Conservation (phyloP, 1,139 yeast species). For the Suhomyces guaymorum region DNA sequence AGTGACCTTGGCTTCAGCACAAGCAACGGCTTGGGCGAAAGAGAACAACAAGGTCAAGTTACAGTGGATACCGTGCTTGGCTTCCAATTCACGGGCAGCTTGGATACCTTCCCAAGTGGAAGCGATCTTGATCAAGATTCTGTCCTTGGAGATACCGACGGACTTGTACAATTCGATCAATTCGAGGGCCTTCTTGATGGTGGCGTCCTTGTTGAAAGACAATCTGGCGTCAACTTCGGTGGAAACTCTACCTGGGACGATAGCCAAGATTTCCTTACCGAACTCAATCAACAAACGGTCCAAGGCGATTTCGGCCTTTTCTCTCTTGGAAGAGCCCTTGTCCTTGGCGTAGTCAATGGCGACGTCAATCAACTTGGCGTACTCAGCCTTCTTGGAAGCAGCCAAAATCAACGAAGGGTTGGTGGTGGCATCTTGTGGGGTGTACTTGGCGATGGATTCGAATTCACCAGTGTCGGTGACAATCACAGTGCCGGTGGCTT, state of each 20-base stretch:
- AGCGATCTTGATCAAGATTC: constrained; percentile 93
- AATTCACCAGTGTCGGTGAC: constrained; percentile 99
- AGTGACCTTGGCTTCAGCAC: constrained; percentile 97
- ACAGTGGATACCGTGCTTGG: constrained; percentile 88
- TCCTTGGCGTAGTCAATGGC: constrained; percentile 87
- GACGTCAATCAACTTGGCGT: constrained; percentile 83
- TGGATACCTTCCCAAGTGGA: constrained; percentile 99
- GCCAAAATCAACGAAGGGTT: constrained; percentile 97
- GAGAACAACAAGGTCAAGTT: constrained; percentile 95
- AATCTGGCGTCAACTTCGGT: constrained; percentile 99
- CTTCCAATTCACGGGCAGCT: constrained; percentile 95
- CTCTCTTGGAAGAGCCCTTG: constrained; percentile 50
- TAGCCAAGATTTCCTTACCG: constrained; percentile 88
- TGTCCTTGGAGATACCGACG: constrained; percentile 81
- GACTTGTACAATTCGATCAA: constrained; percentile 82
- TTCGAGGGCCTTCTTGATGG: constrained; percentile 87
- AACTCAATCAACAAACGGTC: constrained; percentile 94
- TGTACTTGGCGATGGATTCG: constrained; percentile 94
- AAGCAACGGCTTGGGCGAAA: constrained; percentile 96
- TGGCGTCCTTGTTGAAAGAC: constrained; percentile 91
- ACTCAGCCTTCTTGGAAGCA: constrained; percentile 88
- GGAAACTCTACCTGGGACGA: constrained; percentile 98
- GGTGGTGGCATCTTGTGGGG: constrained; percentile 99
- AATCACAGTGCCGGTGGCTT: constrained; percentile 92
- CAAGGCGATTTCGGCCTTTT: constrained; percentile 70